Base-by-base conservation (phyloP, 2,329 filamentous ascomycete species). In the Alternaria triticina region DNA sequence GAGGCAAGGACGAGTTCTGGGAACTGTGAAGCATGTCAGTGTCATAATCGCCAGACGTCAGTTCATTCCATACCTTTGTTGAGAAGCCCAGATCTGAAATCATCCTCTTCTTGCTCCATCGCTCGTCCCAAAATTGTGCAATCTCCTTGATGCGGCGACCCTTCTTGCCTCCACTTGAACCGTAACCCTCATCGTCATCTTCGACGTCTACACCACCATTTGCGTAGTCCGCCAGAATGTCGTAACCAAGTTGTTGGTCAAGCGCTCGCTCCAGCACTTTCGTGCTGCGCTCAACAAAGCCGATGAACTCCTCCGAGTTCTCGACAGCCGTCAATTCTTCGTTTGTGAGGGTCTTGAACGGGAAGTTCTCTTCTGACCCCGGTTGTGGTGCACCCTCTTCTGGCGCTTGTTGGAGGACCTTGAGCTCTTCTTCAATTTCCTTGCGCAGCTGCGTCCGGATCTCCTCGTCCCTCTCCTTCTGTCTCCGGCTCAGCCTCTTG, bases 81-180 rank as follows among this genome's bases (percentile, higher is more conserved):
- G 95, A 98, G 81, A 97, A 99, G 82, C 95, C 92, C 72, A 99
- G 89, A 74, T 94, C 92, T 78, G 93, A 97, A 77, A 99, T 91
- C 91, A 97, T 97, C 69, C 94, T 90, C 83, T 97, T 97, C 84
- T 96, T 97, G 76, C 93, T 97, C 92, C 95, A 97, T 77, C 94
- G 88, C 65, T 97, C 92, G 75, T 97, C 94, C 81, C 92, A 97
- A 80, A 98, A 97, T 74, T 97, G 95, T 36, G 91, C 90, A 52
- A 97, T 86, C 80, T 99, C 94, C 78, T 92, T 95, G 72, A 96
- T 88, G 68, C 91, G 87, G 70, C 92, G 85, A 44, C 91, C 89
- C 54, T 90, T 91, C 67, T 91, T 90, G 5, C 90, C 91, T 30
- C 88, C 87, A 3, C 87, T 88, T 62, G 91, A 91, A 15, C 90